phyloP scores from a whole-genome alignment of 805 yeast genomes.

The Wickerhamomyces xylosicus region DNA sequence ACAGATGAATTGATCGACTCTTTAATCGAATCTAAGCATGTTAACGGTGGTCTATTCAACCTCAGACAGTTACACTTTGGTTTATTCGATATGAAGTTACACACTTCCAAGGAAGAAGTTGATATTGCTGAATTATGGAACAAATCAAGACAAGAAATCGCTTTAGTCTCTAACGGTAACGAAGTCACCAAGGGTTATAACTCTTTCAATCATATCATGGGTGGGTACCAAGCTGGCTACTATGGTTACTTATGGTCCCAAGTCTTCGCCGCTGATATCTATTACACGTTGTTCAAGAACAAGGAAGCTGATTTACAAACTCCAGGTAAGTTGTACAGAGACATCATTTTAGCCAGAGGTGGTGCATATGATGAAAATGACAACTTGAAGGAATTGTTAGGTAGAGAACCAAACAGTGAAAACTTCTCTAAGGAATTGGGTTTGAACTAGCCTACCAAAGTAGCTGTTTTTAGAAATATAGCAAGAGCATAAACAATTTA shows the following conservation, averaged over 20 bases:
- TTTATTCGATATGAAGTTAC: slow-evolving; percentile 64
- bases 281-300: slow-evolving; percentile 52
- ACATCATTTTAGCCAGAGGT: slow-evolving; percentile 58
- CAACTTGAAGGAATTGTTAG: slow-evolving; percentile 53
- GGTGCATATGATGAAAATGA: slow-evolving; percentile 65
- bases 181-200: slow-evolving; percentile 55
- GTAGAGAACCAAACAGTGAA: slow-evolving; percentile 63
- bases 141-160: slow-evolving; percentile 48
- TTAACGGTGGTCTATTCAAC: slow-evolving; percentile 62
- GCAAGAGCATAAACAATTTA: neutral
- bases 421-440: slow-evolving; percentile 70
- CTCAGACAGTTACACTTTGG: slow-evolving; percentile 76
- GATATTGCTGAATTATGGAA: slow-evolving; percentile 58
- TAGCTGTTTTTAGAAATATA: neutral
- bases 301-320: slow-evolving; percentile 51
- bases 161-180: slow-evolving; percentile 47
- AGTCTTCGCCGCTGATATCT: slow-evolving; percentile 80
- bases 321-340: slow-evolving; percentile 60
- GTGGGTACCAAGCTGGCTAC: slow-evolving; percentile 80
- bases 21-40: slow-evolving; percentile 57
- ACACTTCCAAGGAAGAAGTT: slow-evolving; percentile 33
- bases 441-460: slow-evolving; percentile 17
- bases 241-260: slow-evolving; percentile 83
- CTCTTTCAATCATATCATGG: slow-evolving; percentile 68
- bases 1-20: slow-evolving; percentile 47